Conservation (phyloP, 2,329 filamentous ascomycete genomes). For the Macrophomina tecta region DNA sequence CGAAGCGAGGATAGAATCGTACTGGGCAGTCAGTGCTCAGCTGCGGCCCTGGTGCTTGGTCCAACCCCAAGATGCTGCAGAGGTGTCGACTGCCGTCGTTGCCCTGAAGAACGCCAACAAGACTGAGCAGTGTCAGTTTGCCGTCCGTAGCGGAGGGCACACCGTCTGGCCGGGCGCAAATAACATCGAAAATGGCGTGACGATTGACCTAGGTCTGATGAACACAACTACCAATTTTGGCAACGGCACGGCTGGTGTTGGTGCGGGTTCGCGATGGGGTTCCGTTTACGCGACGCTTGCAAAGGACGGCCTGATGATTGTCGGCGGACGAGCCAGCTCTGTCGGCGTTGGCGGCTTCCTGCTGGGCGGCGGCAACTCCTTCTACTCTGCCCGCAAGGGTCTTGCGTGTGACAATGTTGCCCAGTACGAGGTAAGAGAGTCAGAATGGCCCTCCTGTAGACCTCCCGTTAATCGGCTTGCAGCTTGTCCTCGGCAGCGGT, state of each 20-base stretch:
- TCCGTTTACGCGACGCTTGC: constrained; percentile 31
- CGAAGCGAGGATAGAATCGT: constrained; percentile 32
- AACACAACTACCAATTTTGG: constrained; percentile 32
- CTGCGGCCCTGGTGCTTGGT: constrained; percentile 40
- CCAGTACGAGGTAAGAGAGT: constrained; percentile 8
- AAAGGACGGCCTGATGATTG: constrained; percentile 15
- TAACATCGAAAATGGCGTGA: constrained; percentile 40
- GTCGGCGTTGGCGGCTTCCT: constrained; percentile 31
- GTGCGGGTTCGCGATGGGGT: constrained; percentile 9
- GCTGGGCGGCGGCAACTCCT: constrained; percentile 30
- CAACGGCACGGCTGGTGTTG: constrained; percentile 33
- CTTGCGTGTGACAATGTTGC: constrained; percentile 18
- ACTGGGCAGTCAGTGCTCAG: constrained; percentile 38
- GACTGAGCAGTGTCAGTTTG: constrained; percentile 32
- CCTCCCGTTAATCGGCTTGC: neutral
- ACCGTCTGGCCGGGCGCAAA: constrained; percentile 35
- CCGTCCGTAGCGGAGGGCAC: constrained; percentile 41
- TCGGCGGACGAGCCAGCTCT: constrained; percentile 28
- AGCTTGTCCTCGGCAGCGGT: constrained; percentile 19
- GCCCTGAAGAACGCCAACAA: constrained; percentile 33
- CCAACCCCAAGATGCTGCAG: constrained; percentile 37
- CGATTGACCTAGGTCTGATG: constrained; percentile 39
- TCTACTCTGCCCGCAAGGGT: constrained; percentile 25
- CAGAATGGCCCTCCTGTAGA: too few species aligned
- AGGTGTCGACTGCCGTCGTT: constrained; percentile 38